Base-by-base conservation (phyloP, 176 grass and related monocot species). In the Melocanna baccifera region DNA sequence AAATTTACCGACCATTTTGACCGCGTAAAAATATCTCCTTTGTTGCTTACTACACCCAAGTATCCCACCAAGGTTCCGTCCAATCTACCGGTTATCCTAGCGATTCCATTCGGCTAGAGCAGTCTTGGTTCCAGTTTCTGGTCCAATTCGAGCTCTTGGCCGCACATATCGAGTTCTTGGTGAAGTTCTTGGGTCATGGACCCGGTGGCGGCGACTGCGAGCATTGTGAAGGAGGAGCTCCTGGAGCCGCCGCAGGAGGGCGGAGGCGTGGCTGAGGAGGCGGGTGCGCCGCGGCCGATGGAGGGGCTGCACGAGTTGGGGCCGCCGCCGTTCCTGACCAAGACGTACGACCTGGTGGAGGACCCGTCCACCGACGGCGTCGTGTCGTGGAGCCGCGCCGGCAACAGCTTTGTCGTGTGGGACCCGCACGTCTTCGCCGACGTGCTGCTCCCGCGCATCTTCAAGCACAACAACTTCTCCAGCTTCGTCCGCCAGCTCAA, bases 401-500 rank as follows among this genome's bases (percentile, higher is more conserved):
- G 88, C 2, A 96, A 93, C 75, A 93, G 88, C 83, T 96, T 96
- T 57, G 88, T 96, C 4, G 93, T 93, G 46, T 93, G 93, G 93
- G 93, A 96, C 26, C 83, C 91, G n/a, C 91, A 93, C 78, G 69
- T 77, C 50, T 96, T 96, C 68, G 86, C 93, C 58, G 86, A 89
- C 12, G 48, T 51, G 32, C 77, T 96, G 46, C 86, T 96, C 75
- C 93, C 93, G 34, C 89, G 88, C 53, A 86, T 93, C 71, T 96
- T 96, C 93, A 96, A 96, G 86, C 93, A 96, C 85, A 59, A 23
- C 59, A 96, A 96, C 72, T 96, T 92, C 91, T 96, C 91, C 75
- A 96, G 93, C 83, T 96, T 96, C 76, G 93, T 96, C 42, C 73
- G 94, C 9, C 94, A 96, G 91, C 94, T 96, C 52, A 96, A 96